Conservation (phyloP, 768 basidiomycete genomes). For the Dentipellis fragilis region DNA sequence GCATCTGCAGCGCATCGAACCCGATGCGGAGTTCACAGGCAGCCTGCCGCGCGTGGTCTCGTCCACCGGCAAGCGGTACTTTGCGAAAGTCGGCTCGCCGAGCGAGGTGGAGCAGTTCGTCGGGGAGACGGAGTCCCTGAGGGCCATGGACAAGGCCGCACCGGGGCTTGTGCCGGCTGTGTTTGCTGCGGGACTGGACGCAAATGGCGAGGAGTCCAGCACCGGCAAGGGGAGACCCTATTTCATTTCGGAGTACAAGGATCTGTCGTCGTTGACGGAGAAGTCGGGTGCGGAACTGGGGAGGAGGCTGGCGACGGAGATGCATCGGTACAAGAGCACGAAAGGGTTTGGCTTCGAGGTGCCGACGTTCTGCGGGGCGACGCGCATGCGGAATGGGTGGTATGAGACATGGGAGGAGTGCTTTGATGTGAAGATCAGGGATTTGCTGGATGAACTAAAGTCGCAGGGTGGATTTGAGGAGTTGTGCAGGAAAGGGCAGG, state of each 20-base stretch:
- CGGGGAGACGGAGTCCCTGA: slow-evolving; percentile 63
- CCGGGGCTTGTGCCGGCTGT: slow-evolving; percentile 56
- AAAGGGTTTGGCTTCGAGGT: slow-evolving; percentile 61
- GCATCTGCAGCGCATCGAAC: slow-evolving; percentile 40
- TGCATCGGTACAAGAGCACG: slow-evolving; percentile 46
- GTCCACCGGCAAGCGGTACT: slow-evolving; percentile 50
- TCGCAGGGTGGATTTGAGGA: slow-evolving; percentile 31
- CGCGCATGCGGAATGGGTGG: slow-evolving; percentile 65
- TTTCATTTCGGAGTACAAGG: slow-evolving; percentile 70
- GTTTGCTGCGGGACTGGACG: slow-evolving; percentile 35
- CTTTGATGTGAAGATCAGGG: slow-evolving; percentile 50
- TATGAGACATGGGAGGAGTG: slow-evolving; percentile 62
- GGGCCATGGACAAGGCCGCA: slow-evolving; percentile 51
- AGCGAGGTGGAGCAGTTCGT: slow-evolving; percentile 52
- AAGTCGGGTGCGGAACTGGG: slow-evolving; percentile 42
- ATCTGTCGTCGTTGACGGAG: slow-evolving; percentile 37
- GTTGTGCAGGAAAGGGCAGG: slow-evolving; percentile 41
- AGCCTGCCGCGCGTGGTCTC: slow-evolving; percentile 39
- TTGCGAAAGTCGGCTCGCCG: slow-evolving; percentile 45
- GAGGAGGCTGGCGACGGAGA: slow-evolving; percentile 51
- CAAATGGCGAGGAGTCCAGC: slow-evolving; percentile 17
- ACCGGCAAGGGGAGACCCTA: slow-evolving; percentile 36
- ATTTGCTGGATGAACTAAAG: slow-evolving; percentile 39
- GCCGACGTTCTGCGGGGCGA: slow-evolving; percentile 71
- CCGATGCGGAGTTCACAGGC: slow-evolving; percentile 36